These are phyloP conservation scores for Cordyceps militaris DNA, from an alignment of 2,329 filamentous ascomycete genomes.

Conservation along the genomic window DNA sequence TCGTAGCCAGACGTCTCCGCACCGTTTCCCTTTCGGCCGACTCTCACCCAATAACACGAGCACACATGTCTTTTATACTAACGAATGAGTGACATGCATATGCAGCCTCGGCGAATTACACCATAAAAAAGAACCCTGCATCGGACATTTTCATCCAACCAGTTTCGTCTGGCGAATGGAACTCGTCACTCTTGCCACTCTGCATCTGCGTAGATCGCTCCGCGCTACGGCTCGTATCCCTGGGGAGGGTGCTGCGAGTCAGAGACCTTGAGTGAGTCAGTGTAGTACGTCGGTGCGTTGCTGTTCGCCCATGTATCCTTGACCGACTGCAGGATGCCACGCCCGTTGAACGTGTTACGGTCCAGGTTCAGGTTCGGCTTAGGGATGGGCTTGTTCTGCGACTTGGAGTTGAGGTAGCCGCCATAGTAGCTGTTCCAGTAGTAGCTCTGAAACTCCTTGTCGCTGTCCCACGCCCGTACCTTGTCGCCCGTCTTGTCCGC, in stretches of 20 bases:
- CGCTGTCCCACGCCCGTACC: constrained; percentile 30
- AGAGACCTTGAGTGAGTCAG: constrained; percentile 29
- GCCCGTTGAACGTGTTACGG: constrained; percentile 23
- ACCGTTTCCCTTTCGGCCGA: background rate
- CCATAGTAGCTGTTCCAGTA: constrained; percentile 50
- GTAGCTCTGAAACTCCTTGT: constrained; percentile 30
- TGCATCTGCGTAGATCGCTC: too few species aligned
- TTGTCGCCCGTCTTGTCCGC: constrained; percentile 53
- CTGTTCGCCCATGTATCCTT: constrained; percentile 31
- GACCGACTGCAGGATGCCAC: constrained; percentile 31
- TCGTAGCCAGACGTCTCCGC: background rate
- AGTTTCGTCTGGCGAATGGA: background rate
- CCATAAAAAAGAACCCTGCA: background rate
- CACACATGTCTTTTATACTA: constrained; percentile 4
- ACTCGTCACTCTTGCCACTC: background rate
- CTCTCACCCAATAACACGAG: background rate
- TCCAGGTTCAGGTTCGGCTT: constrained; percentile 33
- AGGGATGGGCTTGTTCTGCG: constrained; percentile 28
- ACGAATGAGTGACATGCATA: background rate
- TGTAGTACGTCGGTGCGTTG: constrained; percentile 35
- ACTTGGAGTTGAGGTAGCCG: constrained; percentile 36
- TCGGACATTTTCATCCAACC: background rate
- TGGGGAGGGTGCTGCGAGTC: constrained; percentile 37
- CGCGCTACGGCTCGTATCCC: constrained; percentile 26
- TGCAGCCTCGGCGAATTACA: background rate